Base-by-base conservation (phyloP, 148 eudicot genomes). In the Vaccinium corymbosum region DNA sequence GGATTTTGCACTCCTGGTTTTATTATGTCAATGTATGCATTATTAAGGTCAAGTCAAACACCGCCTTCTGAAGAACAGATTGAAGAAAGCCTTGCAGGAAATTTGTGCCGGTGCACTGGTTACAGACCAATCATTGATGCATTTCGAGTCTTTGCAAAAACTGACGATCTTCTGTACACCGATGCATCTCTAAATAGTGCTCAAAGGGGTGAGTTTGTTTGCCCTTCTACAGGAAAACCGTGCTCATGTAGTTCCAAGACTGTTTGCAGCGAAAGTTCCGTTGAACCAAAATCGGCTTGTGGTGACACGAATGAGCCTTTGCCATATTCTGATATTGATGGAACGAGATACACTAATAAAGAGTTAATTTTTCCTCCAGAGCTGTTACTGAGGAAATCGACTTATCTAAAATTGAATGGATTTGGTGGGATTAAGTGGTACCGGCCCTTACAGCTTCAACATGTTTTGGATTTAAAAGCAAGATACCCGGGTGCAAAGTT, bases 1-100 rank as follows among this genome's bases (percentile, higher is more conserved):
- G 99, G 99, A 86, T 97, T 97, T 87, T 97, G 99, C 79, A 97
- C 99, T 73, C 98, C 99, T 90, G 99, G 99, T 88, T 97, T 97
- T 86, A 85, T 97, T 71, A 97, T 97, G 99, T 97, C 99, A 53
- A 92, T 97, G 98, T 97, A 97, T 88, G 99, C 98, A 85, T 88
- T 97, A 73, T 82, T 97, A 86, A 89, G 98, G 83, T 97, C 99
- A 77, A 88, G 95, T 84, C 79, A 86, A 87, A 86, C 88, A 46
- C 92, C 92, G 80, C 99, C 98, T 80, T 90, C 93, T 32, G 94
- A 90, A 86, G 97, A 93, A 84, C 92, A 97, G 85, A 95, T 97
- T 48, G 98, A 95, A 91, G 99, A 97, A 91, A 95, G 92, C 86
- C 93, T 97, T 85, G 99, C 95, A 51, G 99, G 99, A 88, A 97